Conservation (phyloP, 148 eudicot genomes). For the Rhododendron griersonianum region DNA sequence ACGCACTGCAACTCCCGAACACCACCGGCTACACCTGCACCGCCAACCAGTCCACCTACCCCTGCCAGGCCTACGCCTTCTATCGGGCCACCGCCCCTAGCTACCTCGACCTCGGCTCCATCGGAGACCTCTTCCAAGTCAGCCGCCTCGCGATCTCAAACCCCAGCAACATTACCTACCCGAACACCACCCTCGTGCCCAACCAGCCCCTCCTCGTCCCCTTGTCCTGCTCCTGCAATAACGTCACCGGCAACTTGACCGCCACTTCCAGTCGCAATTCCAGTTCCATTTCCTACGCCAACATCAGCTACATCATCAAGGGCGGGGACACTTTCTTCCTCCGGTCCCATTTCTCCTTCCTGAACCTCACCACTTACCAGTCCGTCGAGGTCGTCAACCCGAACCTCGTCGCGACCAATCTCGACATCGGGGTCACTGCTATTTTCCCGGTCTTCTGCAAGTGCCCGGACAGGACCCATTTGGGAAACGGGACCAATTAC, state of each 20-base stretch:
- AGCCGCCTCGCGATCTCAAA: constrained; percentile 62
- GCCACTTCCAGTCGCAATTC: not conserved
- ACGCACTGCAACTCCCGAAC: constrained; percentile 57
- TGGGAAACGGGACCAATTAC: constrained; percentile 14
- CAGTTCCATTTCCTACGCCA: constrained; percentile 41
- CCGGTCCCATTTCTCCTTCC: constrained; percentile 37
- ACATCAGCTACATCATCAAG: constrained; percentile 32
- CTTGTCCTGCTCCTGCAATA: constrained; percentile 55
- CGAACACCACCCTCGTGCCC: constrained; percentile 33
- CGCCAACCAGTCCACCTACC: constrained; percentile 29
- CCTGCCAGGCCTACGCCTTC: constrained; percentile 68
- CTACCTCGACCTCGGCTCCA: constrained; percentile 52
- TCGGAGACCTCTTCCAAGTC: constrained; percentile 67
- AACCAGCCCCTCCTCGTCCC: constrained; percentile 69
- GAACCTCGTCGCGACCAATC: constrained; percentile 30
- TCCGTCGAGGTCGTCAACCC: constrained; percentile 68
- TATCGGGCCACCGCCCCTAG: constrained; percentile 43
- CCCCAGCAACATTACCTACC: constrained; percentile 66
- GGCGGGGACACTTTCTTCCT: constrained; percentile 48
- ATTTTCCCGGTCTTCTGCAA: constrained; percentile 72
- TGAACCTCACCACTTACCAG: constrained; percentile 68
- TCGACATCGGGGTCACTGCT: constrained; percentile 34
- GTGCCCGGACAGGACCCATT: constrained; percentile 50
- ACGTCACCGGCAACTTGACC: constrained; percentile 17
- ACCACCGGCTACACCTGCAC: constrained; percentile 63